Base-by-base conservation (phyloP, 331 rosid species). In the Erythrophleum ivorense region DNA sequence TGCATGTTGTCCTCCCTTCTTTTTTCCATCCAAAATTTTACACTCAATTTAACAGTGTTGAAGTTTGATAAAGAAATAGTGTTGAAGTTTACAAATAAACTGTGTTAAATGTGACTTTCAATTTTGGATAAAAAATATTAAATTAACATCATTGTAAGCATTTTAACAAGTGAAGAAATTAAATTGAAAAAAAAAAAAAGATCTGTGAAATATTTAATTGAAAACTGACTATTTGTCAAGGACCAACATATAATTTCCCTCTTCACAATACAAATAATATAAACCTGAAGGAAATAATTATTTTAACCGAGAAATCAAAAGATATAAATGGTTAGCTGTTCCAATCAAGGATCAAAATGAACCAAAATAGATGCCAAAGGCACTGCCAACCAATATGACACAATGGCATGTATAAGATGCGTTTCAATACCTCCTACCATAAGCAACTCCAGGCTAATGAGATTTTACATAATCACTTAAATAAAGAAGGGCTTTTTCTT, bases 401-500 rank as follows among this genome's bases (percentile, higher is more conserved):
- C 40, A 50, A 70, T 55, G 82, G 31, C 59, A 69, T 31, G 48
- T 7, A 50, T 19, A 54, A 57, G 71, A 75, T 79, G 18, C 74
- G 62, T 71, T 79, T 78, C 48, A 34, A 75, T 10, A 76, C 43
- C 73, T 84, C 78, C 71, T 57, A 59, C 63, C 57, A 50, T 36
- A 70, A 70, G 69, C 71, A 66, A 85, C 81, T 80, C 69, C 79
- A 40, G 9, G 50, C 36, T 69, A 82, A 74, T 46, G 57, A 67
- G 73, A 82, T 77, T 68, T 80, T 55, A 82, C 79, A 68, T 73
- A 6, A 71, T 71, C 59, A 14, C 53, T 64, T 40, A 58, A 55
- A 62, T 41, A 24, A 46, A 76, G 46, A 33, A 2, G 11, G 65
- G 34, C 31, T 24, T 3, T 15, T 13, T 10, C 18, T 65, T 52